Conservation (phyloP, 1,284 basidiomycete species). For the Tilletia walkeri region DNA sequence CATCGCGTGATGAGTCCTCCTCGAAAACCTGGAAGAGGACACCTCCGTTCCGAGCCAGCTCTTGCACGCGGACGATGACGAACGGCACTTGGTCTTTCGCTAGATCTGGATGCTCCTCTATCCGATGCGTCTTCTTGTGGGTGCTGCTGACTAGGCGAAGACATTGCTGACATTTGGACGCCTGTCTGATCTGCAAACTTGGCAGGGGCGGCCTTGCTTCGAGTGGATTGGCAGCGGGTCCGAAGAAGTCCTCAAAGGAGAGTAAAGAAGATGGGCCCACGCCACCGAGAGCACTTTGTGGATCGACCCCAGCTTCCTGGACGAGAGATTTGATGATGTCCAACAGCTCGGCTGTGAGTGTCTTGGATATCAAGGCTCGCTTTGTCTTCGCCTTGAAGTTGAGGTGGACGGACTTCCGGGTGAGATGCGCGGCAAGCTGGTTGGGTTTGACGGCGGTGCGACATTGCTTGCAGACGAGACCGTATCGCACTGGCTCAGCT, state of each 20-base stretch:
- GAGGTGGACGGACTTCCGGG: conserved; percentile 2
- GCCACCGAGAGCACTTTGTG: not conserved
- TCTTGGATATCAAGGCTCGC: conserved; percentile 3
- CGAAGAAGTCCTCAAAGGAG: conserved; percentile 17
- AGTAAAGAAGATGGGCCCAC: not conserved
- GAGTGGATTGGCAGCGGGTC: not conserved
- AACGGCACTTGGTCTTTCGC: not conserved
- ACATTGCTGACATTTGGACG: conserved; percentile 11
- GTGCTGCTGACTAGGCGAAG: conserved; percentile 15
- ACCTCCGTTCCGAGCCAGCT: conserved; percentile 4
- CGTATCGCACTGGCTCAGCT: not conserved
- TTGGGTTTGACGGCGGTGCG: conserved; percentile 6
- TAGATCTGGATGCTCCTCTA: not conserved
- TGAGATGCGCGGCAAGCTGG: conserved; percentile 12
- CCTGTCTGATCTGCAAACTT: conserved; percentile 6
- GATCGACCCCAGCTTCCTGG: not conserved
- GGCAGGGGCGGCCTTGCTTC: not conserved
- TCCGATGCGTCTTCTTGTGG: conserved; percentile 13
- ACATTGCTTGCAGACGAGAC: conserved; percentile 6
- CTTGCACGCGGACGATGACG: conserved; percentile 1
- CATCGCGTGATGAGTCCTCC: not conserved
- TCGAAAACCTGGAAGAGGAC: conserved; percentile 12
- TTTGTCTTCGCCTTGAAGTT: conserved; percentile 13
- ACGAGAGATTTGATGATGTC: not conserved
- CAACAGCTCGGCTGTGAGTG: not conserved